Evolutionary conservation across 352 stramenopile genomes (phyloP), one percentile per base, ranked within the genome.

Genomic region (Phytophthora citrophthora): DNA sequence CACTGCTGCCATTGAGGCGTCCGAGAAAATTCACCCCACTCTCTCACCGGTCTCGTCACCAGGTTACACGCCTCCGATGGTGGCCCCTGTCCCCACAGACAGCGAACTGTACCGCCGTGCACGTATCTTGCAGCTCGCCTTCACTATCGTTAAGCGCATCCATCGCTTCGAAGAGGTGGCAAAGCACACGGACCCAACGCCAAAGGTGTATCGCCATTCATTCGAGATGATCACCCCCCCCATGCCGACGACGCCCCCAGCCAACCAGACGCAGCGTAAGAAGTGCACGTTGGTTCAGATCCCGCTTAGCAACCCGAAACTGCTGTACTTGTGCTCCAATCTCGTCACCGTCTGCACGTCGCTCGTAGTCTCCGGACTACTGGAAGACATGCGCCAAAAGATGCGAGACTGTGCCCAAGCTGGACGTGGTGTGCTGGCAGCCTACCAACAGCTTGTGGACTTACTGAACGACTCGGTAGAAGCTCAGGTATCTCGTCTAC

Each of bases 211-310:
- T 56, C 76, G 79, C 23, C 79, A 88, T 47, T 88, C 79, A 51
- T 88, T 88, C 26, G 79, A 86, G 38, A 88, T 88, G 76, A 69
- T 88, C 38, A 84, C 76, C 36, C 68, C 74, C 4, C 54, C 63
- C 23, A 68, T 73, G 46, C 64, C 68, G 36, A 65, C 51, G 12
- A 31, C 64, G 18, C 51, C 48, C 8, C 27, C 29, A 5, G 16
- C 41, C 4, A 63, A 43, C 31, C 29, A 58, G 50, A 61, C 64
- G 32, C 67, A 56, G 29, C 56, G 55, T 16, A 77, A 63, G 54
- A 77, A 77, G 40, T 71, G 46, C 43, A 71, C 73, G 15, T 54
- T 88, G 31, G 76, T 84, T 47, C 71, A 82, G 61, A 86, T 88
- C 45, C 78, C 78, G 29, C 48, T 88, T 61, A 88, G 76, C 55